Evolutionary conservation across 352 stramenopile genomes (phyloP), one percentile per base, ranked within the genome.

Genomic region (Globisporangium parvum): DNA sequence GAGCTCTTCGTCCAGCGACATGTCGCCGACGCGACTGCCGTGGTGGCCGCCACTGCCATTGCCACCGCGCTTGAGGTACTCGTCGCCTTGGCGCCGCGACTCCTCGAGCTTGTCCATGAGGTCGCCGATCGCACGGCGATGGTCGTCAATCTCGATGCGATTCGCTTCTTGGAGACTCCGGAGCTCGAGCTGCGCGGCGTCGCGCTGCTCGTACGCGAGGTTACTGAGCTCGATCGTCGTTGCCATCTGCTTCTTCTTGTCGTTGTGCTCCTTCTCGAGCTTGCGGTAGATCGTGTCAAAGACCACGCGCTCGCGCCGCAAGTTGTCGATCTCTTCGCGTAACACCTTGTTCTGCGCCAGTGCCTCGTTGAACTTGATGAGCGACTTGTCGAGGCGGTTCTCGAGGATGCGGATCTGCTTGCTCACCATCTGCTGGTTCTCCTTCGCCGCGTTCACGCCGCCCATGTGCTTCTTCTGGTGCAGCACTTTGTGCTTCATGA

Each of bases 401-500:
- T 99, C 96, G n/a, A 98, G 71, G 50, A 98, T 97, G 40, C 81
- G 80, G 47, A 98, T 97, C 76, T 98, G 94, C 71, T 98, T 98
- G 67, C 93, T 81, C 26, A 98, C 82, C 76, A 97, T 95, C 65
- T 95, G 78, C 55, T 98, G 85, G 70, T 98, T 98, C 68, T 98
- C 95, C 39, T 92, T 87, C 6, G 93, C 87, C 6, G 95, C 95
- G 71, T 98, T 98, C 17, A 98, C 87, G 26, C 96, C 96, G 49
- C 96, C 96, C 88, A 98, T 98, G 71, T 97, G 80, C 67, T 96
- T 96, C 51, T 95, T 91, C 69, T 98, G 80, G 50, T 93, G 79
- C 18, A 93, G 67, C 51, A 93, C 87, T 60, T 96, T 88, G 68
- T 90, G 79, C 44, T 85, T 75, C 78, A 93, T 87, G 64, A 88